phyloP scores from a whole-genome alignment of 768 basidiomycete genomes.

The Cyclocybe cylindracea region DNA sequence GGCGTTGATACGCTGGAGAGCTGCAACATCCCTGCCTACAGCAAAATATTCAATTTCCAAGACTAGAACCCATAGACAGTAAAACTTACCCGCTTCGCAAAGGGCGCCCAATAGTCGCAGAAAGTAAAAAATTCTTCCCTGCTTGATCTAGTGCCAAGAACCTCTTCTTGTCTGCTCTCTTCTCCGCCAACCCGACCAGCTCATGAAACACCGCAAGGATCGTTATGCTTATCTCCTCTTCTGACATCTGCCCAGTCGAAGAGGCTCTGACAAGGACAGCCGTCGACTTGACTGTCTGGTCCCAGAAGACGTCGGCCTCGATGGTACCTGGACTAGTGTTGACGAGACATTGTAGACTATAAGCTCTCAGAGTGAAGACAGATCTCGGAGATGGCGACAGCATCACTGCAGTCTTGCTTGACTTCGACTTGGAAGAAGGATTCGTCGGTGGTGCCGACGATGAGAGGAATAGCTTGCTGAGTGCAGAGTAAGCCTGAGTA shows the following conservation, averaged over 20 bases:
- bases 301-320: constrained; percentile 65
- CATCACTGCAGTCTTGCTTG: constrained; percentile 4
- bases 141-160: constrained; percentile 37
- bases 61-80: neutral
- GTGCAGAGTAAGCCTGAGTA: constrained; percentile 57
- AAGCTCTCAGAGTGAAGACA: constrained; percentile 40
- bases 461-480: constrained; percentile 42
- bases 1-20: constrained; percentile 47
- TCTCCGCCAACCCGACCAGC: constrained; percentile 42
- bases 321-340: constrained; percentile 48
- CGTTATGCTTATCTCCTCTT: constrained; percentile 32
- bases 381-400: constrained; percentile 22
- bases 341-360: constrained; percentile 45
- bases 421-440: constrained; percentile 9
- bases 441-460: neutral
- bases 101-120: constrained; percentile 72
- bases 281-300: constrained; percentile 58
- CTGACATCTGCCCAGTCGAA: constrained; percentile 15
- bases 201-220: constrained; percentile 46
- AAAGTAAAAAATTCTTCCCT: constrained; percentile 60
- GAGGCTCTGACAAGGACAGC: constrained; percentile 41
- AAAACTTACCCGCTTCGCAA: constrained; percentile 60
- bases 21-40: constrained; percentile 49
- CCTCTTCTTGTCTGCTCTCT: constrained; percentile 27
- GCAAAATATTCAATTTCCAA: neutral